Percentiles rank a stretch among this genome's conserved stretches.
These are phyloP conservation scores for Neonectria coccinea DNA, from an alignment of 2,329 filamentous ascomycete genomes.

Conservation along the genomic window DNA sequence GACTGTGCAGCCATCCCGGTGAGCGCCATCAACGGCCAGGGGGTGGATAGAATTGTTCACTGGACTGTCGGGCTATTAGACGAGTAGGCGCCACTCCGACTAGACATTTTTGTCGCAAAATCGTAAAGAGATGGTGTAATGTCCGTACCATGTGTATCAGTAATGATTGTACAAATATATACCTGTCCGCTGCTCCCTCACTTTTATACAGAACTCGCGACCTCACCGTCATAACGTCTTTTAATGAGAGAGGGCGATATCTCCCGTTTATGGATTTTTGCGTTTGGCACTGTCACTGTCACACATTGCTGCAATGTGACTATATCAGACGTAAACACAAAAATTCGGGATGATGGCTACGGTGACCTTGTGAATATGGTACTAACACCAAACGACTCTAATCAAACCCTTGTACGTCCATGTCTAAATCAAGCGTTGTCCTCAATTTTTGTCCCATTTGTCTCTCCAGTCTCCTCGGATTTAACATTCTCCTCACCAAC, in stretches of 20 bases:
- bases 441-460: constrained; percentile 28
- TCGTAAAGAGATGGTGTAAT: constrained; percentile 28
- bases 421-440: constrained; percentile 37
- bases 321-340: neutral
- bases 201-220: neutral
- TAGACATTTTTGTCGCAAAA: neutral
- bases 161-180: neutral
- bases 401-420: constrained; percentile 36
- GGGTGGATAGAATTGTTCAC: constrained; percentile 79
- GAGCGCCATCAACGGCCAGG: constrained; percentile 89
- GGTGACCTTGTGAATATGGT: neutral
- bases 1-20: constrained; percentile 82
- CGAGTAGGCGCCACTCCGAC: constrained; percentile 45
- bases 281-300: neutral
- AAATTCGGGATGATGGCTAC: constrained; percentile 18
- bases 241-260: neutral
- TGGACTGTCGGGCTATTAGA: constrained; percentile 78
- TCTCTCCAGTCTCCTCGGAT: constrained; percentile 45
- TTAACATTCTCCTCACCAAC: constrained; percentile 48
- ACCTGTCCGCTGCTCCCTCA: neutral
- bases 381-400: constrained; percentile 37
- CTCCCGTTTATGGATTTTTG: neutral
- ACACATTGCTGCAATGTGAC: neutral
- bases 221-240: neutral
- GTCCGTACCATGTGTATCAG: neutral